phyloP scores from a whole-genome alignment of 2,329 filamentous ascomycete species.

The Colletotrichum filicis region DNA sequence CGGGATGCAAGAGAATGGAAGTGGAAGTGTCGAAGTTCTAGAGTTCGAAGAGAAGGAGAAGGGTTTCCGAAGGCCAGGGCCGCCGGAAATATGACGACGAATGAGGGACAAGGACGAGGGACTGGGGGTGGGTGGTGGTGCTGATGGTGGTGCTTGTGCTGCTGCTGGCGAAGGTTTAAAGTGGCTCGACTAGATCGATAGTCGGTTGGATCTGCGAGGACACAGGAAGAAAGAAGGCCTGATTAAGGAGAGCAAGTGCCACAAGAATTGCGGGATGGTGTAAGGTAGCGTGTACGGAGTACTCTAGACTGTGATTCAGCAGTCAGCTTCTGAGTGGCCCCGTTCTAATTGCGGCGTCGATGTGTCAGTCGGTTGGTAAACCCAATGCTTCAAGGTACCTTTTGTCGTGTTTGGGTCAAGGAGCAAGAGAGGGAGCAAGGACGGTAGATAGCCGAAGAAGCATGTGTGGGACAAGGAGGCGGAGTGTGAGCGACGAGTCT shows the following conservation, averaged over 20 bases:
- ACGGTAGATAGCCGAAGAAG: not conserved
- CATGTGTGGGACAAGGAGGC: not conserved
- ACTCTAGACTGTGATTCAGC: not conserved
- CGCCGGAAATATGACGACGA: constrained; percentile 32
- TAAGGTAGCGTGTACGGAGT: not conserved
- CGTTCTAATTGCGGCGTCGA: not conserved
- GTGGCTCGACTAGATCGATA: constrained; percentile 34
- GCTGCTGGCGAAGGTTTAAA: constrained; percentile 33
- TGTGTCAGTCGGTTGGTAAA: not conserved
- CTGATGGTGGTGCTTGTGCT: not conserved
- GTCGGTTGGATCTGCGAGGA: constrained; percentile 28
- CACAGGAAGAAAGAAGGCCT: constrained; percentile 2
- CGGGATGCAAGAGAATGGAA: constrained; percentile 8
- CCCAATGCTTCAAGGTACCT: not conserved
- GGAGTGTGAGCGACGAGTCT: not conserved
- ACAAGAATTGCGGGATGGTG: constrained; percentile 12
- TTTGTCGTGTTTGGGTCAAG: not conserved
- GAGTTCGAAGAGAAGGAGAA: constrained; percentile 35
- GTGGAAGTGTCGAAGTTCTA: constrained; percentile 33
- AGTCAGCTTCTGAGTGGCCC: not conserved
- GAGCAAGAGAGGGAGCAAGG: not conserved
- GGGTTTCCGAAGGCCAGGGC: constrained; percentile 30
- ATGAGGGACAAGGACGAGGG: constrained; percentile 27
- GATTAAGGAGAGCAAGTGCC: not conserved
- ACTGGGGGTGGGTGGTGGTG: not conserved